phyloP scores from a whole-genome alignment of 169 alveolate species.

The Plasmodium cynomolgi region DNA sequence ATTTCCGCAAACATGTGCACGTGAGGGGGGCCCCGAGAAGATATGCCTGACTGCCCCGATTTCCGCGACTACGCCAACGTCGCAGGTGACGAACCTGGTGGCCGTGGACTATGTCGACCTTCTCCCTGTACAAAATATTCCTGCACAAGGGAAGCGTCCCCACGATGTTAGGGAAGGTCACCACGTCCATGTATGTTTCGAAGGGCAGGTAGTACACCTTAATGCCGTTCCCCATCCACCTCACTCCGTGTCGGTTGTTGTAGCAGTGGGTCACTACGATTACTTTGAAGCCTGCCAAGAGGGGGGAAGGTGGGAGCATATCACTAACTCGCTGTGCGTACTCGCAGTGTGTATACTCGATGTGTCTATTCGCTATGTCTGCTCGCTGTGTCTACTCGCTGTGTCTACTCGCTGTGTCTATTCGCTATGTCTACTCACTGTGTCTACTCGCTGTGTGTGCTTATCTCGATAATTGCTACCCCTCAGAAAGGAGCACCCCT shows the following conservation, averaged over 20 bases:
- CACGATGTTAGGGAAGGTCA: slow-evolving; percentile 78
- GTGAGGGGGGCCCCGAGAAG: not conserved
- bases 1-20: not conserved
- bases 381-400: too few relatives aligned
- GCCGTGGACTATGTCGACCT: slow-evolving; percentile 94
- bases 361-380: too few relatives aligned
- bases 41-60: not conserved
- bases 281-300: slow-evolving; percentile 94
- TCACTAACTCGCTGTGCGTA: too few relatives aligned
- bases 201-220: slow-evolving; percentile 97
- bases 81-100: slow-evolving; percentile 78
- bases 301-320: not conserved
- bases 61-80: not conserved
- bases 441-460: too few relatives aligned
- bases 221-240: slow-evolving; percentile 98
- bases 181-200: slow-evolving; percentile 88
- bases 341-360: too few relatives aligned
- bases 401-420: too few relatives aligned
- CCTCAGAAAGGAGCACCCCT: not conserved
- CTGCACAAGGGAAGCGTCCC: slow-evolving; percentile 86
- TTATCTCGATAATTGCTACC: not conserved
- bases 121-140: slow-evolving; percentile 95
- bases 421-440: too few relatives aligned
- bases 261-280: slow-evolving; percentile 95
- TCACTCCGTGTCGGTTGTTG: slow-evolving; percentile 95